Conservation (phyloP, 148 eudicot species). For the Spergularia bocconei region DNA sequence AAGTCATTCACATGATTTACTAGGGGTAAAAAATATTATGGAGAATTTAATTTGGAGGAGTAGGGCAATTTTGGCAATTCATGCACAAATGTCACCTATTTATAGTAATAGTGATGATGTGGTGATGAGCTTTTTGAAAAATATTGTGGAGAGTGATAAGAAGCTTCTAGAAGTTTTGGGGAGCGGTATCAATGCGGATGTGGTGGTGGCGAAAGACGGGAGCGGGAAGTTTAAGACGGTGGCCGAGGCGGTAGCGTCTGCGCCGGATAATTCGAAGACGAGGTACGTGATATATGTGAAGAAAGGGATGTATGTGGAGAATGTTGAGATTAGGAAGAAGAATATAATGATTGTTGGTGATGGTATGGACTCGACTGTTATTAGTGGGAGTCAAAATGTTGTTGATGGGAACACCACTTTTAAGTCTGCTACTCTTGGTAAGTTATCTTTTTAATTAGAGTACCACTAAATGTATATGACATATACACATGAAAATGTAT, state of each 20-base stretch:
- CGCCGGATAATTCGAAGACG: constrained; percentile 21
- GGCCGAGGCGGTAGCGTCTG: constrained; percentile 26
- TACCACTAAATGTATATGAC: too few species aligned
- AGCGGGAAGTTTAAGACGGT: constrained; percentile 30
- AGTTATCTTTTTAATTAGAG: too few species aligned
- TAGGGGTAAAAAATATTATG: constrained; percentile 18
- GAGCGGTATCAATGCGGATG: constrained; percentile 4
- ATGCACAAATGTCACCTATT: background rate
- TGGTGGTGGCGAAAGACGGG: constrained; percentile 39
- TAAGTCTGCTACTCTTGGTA: constrained; percentile 31
- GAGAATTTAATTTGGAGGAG: constrained; percentile 14
- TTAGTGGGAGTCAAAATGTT: constrained; percentile 28
- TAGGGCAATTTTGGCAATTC: constrained; percentile 25
- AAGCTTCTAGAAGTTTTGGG: constrained; percentile 24
- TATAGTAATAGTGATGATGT: too few species aligned
- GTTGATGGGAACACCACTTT: constrained; percentile 25
- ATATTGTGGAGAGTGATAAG: constrained; percentile 6
- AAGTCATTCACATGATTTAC: background rate
- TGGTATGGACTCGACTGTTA: constrained; percentile 25
- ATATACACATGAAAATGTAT: too few species aligned
- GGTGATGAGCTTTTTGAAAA: too few species aligned
- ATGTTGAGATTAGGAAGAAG: constrained; percentile 24
- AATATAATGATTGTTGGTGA: constrained; percentile 33
- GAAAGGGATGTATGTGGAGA: constrained; percentile 30
- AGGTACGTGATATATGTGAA: constrained; percentile 33